Evolutionary conservation across 257 asterid species (phyloP).

Genomic region (Scutellaria minor): DNA sequence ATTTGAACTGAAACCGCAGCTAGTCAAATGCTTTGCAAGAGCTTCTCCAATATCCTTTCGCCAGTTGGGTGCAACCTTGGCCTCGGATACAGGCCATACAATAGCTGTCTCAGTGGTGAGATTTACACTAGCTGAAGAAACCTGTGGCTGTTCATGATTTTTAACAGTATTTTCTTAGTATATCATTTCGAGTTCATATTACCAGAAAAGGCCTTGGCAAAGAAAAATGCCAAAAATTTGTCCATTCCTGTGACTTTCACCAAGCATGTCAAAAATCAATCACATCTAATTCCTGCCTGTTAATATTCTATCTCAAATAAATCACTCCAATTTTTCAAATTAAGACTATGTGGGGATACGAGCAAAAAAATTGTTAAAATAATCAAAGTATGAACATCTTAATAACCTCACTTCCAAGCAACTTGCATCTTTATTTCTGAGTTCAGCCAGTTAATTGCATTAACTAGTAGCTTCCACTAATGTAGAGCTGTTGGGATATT

Average conservation of each 20-base stretch:
- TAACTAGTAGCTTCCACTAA: not conserved
- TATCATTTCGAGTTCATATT: not conserved
- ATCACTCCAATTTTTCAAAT: not conserved
- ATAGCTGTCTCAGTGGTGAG: constrained; percentile 92
- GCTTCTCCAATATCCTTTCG: constrained; percentile 81
- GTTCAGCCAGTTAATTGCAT: constrained; percentile 11
- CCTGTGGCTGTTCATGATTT: constrained; percentile 72
- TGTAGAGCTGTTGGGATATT: too few species aligned
- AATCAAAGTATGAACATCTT: not conserved
- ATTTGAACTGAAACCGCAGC: constrained; percentile 81
- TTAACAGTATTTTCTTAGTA: constrained; percentile 28
- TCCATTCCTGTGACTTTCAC: constrained; percentile 14
- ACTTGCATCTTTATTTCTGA: not conserved
- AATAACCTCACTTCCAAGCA: constrained; percentile 9
- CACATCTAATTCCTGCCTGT: constrained; percentile 5
- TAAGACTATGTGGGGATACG: too few species aligned
- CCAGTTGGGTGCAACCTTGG: constrained; percentile 82
- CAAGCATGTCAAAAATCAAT: constrained; percentile 20
- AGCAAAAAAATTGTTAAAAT: not conserved
- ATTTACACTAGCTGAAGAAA: constrained; percentile 90
- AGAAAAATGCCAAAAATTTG: not conserved
- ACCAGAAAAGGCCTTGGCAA: not conserved
- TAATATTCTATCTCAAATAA: not conserved
- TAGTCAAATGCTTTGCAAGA: constrained; percentile 93
- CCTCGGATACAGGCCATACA: constrained; percentile 91